phyloP scores from a whole-genome alignment of 371 early-diverging fungal genomes.

The Batrachochytrium dendrobatidis region DNA sequence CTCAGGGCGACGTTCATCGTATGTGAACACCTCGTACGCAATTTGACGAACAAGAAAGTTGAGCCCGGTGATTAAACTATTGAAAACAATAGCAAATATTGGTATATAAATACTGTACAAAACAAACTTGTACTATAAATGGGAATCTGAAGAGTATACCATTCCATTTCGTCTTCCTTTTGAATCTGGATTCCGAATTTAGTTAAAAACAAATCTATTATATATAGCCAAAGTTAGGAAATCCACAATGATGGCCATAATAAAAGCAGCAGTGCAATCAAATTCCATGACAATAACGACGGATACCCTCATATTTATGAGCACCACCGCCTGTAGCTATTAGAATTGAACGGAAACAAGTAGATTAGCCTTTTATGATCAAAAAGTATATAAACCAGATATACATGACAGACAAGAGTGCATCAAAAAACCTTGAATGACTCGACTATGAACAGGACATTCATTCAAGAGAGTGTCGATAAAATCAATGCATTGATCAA shows the following conservation, averaged over 20 bases:
- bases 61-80: constrained; percentile 62
- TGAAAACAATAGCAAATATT: not conserved
- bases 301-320: constrained; percentile 50
- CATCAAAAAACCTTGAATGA: constrained; percentile 24
- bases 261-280: not conserved
- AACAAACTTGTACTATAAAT: not conserved
- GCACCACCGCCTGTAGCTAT: constrained; percentile 87
- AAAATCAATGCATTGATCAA: constrained; percentile 83
- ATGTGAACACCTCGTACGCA: constrained; percentile 93
- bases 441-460: constrained; percentile 19
- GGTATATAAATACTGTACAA: not conserved
- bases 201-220: constrained; percentile 48
- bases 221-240: too few relatives aligned
- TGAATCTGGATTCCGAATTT: constrained; percentile 63
- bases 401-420: too few relatives aligned
- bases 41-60: constrained; percentile 90
- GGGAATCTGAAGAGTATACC: constrained; percentile 16
- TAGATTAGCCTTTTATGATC: constrained; percentile 23
- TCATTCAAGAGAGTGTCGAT: constrained; percentile 54
- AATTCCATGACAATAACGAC: not conserved
- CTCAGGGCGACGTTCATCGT: constrained; percentile 54
- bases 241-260: not conserved
- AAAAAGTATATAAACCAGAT: too few relatives aligned
- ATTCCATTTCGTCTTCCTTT: constrained; percentile 84
- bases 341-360: constrained; percentile 32